A percentile compares a stretch with the other conserved stretches of the same genome.
Conservation (phyloP, 164 flowering plant species). For the Sextonia rubra region DNA sequence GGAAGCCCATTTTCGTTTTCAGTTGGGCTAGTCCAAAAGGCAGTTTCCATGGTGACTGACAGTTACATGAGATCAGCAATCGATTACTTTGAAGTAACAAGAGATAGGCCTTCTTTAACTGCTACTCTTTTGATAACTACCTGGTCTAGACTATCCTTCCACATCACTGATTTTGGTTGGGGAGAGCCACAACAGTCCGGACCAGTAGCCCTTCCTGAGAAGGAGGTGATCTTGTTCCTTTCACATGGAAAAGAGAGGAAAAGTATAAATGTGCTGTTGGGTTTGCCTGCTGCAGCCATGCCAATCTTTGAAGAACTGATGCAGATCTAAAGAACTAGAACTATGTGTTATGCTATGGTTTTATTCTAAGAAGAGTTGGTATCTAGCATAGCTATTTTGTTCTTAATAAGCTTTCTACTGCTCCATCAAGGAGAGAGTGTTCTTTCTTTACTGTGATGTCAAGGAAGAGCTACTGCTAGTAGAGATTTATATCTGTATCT, state of each 20-base stretch:
- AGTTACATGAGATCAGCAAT: constrained; percentile 80
- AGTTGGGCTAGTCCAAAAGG: constrained; percentile 54
- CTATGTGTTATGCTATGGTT: neutral
- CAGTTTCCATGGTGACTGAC: constrained; percentile 56
- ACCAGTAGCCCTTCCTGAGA: constrained; percentile 81
- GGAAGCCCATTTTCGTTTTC: constrained; percentile 56
- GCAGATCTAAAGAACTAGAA: constrained; percentile 22
- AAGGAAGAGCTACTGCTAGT: neutral
- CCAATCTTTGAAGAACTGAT: constrained; percentile 52
- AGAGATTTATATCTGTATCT: neutral
- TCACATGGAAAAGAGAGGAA: constrained; percentile 67
- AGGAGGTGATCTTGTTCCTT: constrained; percentile 70
- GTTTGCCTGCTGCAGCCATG: constrained; percentile 87
- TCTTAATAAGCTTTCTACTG: neutral
- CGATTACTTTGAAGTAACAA: constrained; percentile 72
- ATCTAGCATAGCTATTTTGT: neutral
- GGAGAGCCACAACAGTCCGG: constrained; percentile 79
- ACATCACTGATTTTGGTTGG: constrained; percentile 85
- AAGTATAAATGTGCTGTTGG: constrained; percentile 75
- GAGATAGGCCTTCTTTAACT: constrained; percentile 71
- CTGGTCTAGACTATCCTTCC: constrained; percentile 81
- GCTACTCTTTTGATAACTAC: constrained; percentile 75
- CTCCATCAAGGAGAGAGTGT: neutral
- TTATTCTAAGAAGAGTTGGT: neutral
- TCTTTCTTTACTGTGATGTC: neutral